Percentiles rank a stretch among this genome's conserved stretches.
Conservation (phyloP, 192 early-diverging fungal species). For the Funneliformis mosseae region DNA sequence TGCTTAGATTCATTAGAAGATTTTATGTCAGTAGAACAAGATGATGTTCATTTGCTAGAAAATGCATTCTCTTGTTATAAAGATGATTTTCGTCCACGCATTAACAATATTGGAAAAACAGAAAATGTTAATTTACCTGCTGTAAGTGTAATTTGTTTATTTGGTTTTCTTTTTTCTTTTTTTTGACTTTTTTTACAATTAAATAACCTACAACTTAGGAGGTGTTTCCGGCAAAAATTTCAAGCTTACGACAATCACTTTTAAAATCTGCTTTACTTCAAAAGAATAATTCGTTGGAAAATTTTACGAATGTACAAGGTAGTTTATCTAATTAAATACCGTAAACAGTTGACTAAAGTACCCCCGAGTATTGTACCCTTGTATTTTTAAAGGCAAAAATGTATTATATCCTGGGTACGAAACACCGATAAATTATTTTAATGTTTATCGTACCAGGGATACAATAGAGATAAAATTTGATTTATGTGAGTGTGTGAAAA, state of each 20-base stretch:
- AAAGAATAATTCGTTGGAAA: neutral
- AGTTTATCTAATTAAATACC: too few relatives aligned
- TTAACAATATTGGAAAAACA: neutral
- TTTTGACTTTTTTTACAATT: too few relatives aligned
- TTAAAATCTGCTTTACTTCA: neutral
- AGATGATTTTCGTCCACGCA: conserved; percentile 6
- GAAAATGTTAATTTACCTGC: conserved; percentile 2
- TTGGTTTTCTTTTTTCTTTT: too few relatives aligned
- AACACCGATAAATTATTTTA: too few relatives aligned
- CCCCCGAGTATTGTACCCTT: too few relatives aligned
- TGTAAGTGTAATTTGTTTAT: neutral
- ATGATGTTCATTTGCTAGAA: conserved; percentile 15
- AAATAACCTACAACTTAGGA: too few relatives aligned
- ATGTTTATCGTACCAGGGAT: too few relatives aligned
- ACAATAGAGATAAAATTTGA: too few relatives aligned
- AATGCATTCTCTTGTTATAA: conserved; percentile 9
- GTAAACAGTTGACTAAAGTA: too few relatives aligned
- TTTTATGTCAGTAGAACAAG: neutral
- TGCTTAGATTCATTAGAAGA: neutral
- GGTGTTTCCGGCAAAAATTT: neutral
- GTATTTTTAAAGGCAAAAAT: too few relatives aligned
- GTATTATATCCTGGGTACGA: too few relatives aligned
- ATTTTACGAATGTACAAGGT: neutral
- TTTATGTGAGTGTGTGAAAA: too few relatives aligned
- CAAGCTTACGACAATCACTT: neutral